Evolutionary conservation across 2,329 filamentous ascomycete genomes (phyloP).

Genomic region (Aspergillus oerlinghausenensis): DNA sequence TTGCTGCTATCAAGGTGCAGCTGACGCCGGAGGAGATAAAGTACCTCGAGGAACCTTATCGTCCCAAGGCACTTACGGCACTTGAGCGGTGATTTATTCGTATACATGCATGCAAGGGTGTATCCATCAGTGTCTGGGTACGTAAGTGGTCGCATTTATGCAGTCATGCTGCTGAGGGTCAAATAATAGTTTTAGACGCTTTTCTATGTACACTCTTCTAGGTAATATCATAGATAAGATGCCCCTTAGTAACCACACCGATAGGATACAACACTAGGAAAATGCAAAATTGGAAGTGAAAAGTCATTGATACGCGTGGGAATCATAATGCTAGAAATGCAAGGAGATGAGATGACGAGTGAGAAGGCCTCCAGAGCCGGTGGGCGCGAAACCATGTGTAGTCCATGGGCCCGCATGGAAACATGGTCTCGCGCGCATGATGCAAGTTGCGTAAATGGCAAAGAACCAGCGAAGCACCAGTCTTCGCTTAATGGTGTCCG

Average conservation of each 20-base stretch:
- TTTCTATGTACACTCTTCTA: neutral
- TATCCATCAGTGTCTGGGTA: neutral
- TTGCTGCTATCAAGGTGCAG: conserved; percentile 43
- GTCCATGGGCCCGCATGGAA: neutral
- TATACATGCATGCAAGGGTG: neutral
- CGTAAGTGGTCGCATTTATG: neutral
- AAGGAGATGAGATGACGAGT: neutral
- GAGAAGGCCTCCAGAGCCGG: neutral
- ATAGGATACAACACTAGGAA: neutral
- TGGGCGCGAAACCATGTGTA: neutral
- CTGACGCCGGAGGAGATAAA: conserved; percentile 56
- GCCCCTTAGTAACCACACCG: neutral
- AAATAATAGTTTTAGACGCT: neutral
- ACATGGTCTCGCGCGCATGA: neutral
- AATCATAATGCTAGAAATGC: neutral
- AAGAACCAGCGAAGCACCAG: neutral
- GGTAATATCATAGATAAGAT: neutral
- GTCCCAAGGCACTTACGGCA: conserved; percentile 42
- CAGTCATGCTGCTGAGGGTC: neutral
- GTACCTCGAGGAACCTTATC: conserved; percentile 60
- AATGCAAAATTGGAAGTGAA: neutral
- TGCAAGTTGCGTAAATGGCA: neutral
- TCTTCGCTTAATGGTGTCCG: conserved; percentile 15
- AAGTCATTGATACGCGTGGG: neutral
- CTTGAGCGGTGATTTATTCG: conserved; percentile 21